Evolutionary conservation across 129 eudicot genomes (phyloP), one percentile per base, ranked within the genome.

Genomic region (Centella asiatica): DNA sequence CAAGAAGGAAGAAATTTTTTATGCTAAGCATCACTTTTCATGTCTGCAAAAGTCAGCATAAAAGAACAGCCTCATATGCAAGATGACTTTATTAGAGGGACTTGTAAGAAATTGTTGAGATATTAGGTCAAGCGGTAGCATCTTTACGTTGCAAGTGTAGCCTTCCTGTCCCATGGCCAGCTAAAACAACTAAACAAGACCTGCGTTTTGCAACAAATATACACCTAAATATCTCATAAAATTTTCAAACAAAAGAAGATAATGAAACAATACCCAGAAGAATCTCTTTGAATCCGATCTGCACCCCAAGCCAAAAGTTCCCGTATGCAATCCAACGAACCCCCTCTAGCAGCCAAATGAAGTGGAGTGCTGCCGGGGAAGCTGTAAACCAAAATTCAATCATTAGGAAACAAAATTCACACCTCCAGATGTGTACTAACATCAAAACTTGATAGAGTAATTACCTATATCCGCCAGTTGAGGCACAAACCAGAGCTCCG

Each of bases 251-350:
- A 5, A 3, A 31, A 47, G 27, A 47, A 31, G 42, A 44, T 32
- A 18, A 47, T 5, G 36, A 24, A 64, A 20, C 39, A 49, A 49
- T 85, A 93, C 99, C 96, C 99, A 6, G 89, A 69, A 26, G 88
- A 74, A 66, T 93, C 99, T 87, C 95, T 80, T 36, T 80, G 95
- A 51, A 78, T 80, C 26, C 99, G 88, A 71, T 93, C 99, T 3
- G 99, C 99, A 20, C 99, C 99, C 98, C 98, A 88, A 1, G 99
- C 99, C 69, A 93, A 74, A 76, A 93, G 74, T 68, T 85, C 89
- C 17, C 99, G 79, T 54, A 93, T 83, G 77, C 99, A 93, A 75
- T 93, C 95, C 59, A 93, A 80, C 44, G 99, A 93, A 68, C 99
- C 99, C 29, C 96, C 95, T 77, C 99, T 76, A 27, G 99, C 99